Percentiles rank a stretch among this genome's conserved stretches.
Conservation (phyloP, 2,329 filamentous ascomycete species). For the Penicillium sp. region DNA sequence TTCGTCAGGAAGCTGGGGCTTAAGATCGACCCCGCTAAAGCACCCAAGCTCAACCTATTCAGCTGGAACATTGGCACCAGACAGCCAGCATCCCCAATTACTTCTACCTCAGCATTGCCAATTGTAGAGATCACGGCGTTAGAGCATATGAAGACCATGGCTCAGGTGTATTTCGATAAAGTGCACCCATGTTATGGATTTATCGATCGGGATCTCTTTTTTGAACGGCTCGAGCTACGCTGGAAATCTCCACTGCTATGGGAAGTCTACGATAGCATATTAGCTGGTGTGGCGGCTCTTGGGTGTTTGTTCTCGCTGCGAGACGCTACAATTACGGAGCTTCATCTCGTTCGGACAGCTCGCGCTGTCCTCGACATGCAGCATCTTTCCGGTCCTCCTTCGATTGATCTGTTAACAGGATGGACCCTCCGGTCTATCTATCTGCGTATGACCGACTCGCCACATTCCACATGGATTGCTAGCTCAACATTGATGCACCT, state of each 20-base stretch:
- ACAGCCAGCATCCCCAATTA: constrained; percentile 22
- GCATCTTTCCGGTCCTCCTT: constrained; percentile 22
- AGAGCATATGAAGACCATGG: constrained; percentile 49
- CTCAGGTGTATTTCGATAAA: constrained; percentile 53
- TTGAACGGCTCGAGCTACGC: constrained; percentile 24
- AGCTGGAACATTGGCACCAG: constrained; percentile 54
- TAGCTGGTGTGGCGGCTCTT: constrained; percentile 56
- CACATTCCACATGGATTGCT: constrained; percentile 48
- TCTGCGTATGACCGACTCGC: constrained; percentile 54
- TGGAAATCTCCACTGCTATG: constrained; percentile 25
- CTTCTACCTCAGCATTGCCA: constrained; percentile 17
- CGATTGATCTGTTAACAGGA: constrained; percentile 31
- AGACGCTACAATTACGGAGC: constrained; percentile 46
- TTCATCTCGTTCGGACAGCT: constrained; percentile 51
- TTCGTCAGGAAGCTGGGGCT: constrained; percentile 57
- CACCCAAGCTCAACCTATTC: constrained; percentile 55
- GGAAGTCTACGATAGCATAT: constrained; percentile 47
- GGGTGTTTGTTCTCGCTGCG: constrained; percentile 54
- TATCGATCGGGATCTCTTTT: constrained; percentile 33
- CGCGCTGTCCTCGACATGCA: constrained; percentile 46
- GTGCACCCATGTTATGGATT: constrained; percentile 58
- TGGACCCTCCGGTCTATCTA: constrained; percentile 58
- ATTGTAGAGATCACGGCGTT: constrained; percentile 51
- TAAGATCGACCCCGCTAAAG: constrained; percentile 54
- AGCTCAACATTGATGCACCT: constrained; percentile 48